Percentiles rank a stretch among this genome's conserved stretches.
phyloP scores from a whole-genome alignment of 345 rosid species.

The Citrus australasica region DNA sequence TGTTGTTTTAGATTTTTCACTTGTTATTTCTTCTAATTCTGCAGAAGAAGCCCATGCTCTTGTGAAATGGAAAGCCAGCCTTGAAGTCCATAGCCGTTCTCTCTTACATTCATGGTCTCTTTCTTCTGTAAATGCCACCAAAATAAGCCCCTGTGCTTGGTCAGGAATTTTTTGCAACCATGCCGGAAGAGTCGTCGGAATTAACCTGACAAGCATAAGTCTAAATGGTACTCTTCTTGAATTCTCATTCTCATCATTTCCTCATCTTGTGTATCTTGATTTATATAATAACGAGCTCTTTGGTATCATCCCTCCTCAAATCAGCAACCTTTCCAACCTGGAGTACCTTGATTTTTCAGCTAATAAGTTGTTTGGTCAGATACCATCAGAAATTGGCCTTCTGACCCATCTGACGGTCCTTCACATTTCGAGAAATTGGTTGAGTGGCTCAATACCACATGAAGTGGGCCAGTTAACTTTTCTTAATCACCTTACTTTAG shows the following conservation, averaged over 20 bases:
- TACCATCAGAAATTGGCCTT: no score
- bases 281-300: background rate
- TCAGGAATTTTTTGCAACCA: background rate
- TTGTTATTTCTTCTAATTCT: no score
- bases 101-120: background rate
- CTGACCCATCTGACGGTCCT: no score
- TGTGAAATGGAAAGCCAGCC: no score
- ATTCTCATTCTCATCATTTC: background rate
- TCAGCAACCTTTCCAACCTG: background rate
- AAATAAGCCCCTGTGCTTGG: background rate
- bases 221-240: background rate
- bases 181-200: background rate
- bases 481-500: no score
- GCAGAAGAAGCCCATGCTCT: no score
- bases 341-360: background rate
- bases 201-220: background rate
- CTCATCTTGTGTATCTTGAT: background rate
- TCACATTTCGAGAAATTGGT: no score
- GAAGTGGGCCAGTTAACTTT: no score
- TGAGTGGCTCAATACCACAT: no score
- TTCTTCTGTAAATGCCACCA: background rate
- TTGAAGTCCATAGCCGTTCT: no score
- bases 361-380: no score
- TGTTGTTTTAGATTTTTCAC: no score
- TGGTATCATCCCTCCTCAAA: background rate